phyloP scores from a whole-genome alignment of 2,329 filamentous ascomycete genomes.

The Ceratocystis lukuohia region DNA sequence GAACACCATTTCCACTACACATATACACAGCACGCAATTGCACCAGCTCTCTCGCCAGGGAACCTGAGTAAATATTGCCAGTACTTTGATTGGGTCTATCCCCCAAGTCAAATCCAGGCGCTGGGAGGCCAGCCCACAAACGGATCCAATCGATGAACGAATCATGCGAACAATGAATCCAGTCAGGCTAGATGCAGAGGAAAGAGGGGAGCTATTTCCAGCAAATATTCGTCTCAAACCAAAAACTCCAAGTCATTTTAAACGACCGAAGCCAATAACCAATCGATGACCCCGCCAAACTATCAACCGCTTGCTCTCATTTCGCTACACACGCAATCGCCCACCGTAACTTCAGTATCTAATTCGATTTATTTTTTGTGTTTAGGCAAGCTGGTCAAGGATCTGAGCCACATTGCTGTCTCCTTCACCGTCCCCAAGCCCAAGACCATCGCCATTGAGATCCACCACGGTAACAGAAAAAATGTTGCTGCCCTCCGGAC shows the following conservation, averaged over 20 bases:
- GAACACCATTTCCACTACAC: slow-evolving; percentile 16
- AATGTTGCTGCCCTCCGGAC: slow-evolving; percentile 95
- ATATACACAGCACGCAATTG: neutral
- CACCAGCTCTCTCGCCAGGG: neutral
- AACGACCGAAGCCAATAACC: neutral
- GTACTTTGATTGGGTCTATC: neutral
- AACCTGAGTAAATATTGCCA: neutral
- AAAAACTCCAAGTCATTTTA: neutral
- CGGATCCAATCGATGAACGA: neutral
- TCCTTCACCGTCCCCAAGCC: slow-evolving; percentile 82
- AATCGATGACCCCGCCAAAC: neutral
- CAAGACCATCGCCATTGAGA: slow-evolving; percentile 85
- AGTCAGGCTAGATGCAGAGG: neutral
- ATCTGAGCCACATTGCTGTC: slow-evolving; percentile 91
- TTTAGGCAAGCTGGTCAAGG: slow-evolving; percentile 85
- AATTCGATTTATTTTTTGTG: slow-evolving; percentile 11
- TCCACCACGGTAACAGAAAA: slow-evolving; percentile 98
- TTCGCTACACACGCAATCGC: neutral
- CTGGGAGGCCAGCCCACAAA: neutral
- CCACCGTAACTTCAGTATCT: slow-evolving; percentile 1
- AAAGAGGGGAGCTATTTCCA: neutral
- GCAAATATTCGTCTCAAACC: neutral
- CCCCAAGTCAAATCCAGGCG: neutral
- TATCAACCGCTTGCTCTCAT: neutral
- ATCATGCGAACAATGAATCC: neutral